Base-by-base conservation (phyloP, 805 yeast species). In the Candida insectorum region DNA sequence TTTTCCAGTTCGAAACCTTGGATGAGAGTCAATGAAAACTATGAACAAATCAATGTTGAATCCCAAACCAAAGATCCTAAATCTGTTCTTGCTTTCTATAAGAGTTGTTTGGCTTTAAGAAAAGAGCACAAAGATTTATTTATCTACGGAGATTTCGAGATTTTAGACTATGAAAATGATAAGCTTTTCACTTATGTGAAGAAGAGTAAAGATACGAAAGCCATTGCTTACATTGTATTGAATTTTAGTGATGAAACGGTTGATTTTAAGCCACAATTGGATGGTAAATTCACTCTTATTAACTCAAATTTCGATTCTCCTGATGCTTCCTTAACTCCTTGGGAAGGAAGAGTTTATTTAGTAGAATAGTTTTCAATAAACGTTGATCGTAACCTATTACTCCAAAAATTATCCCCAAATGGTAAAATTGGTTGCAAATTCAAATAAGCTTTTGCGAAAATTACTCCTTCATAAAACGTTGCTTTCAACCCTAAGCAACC, bases 21-120 rank as follows among this genome's bases (percentile, higher is more conserved):
- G 81, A 73, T 69, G 56, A 56, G 61, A 39, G 68, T 69, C 43
- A 71, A 72, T 43, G 76, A 71, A 38, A 69, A 69, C 47, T 75
- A 67, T 55, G 53, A 50, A 39, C 67, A 65, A 31, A 62, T 74
- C 48, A 76, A 76, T 40, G 79, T 65, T 15, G 67, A 60, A 5
- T 51, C 62, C 3, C 77, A 75, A 49, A 48, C 56, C 12, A 41
- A 59, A 28, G 75, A 75, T 47, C 67, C 70, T 5, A 42, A 64
- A 27, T 73, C 79, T 0, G 57, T 72, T 19, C 58, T 65, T 42
- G 47, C 52, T 39, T 75, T 71, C 56, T 75, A 73, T 68, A 60
- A 60, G 40, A 56, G 58, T 40, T 62, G 70, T 5, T 48, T 75
- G 42, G 43, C 46, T 26, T 36, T 62, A 9, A 69, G 81, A 57